These are phyloP conservation scores for Lachnellula subtilissima DNA, from an alignment of 2,329 filamentous ascomycete genomes.

Conservation along the genomic window DNA sequence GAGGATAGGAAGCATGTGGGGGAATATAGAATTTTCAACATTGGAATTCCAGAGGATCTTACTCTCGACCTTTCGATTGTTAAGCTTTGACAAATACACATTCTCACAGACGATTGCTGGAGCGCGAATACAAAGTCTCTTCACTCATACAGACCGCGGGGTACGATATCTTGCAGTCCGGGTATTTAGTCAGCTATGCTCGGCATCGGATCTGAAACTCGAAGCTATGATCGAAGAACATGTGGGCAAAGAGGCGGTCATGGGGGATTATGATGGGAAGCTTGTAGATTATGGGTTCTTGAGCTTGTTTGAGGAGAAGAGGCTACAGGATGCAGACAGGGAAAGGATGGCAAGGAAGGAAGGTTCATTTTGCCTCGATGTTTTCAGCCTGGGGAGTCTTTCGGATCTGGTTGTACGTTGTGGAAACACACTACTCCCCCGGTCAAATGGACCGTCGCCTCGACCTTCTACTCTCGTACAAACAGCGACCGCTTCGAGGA, in stretches of 20 bases:
- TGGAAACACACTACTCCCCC: constrained; percentile 62
- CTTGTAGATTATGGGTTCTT: constrained; percentile 74
- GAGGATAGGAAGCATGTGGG: constrained; percentile 18
- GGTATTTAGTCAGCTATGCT: constrained; percentile 73
- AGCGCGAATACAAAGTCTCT: constrained; percentile 62
- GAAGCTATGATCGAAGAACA: constrained; percentile 66
- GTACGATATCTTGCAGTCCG: constrained; percentile 79
- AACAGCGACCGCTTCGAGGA: constrained; percentile 68
- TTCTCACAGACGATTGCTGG: constrained; percentile 64
- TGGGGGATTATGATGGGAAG: constrained; percentile 70
- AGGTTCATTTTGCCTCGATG: background rate
- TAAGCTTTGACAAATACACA: constrained; percentile 67
- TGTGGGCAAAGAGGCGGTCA: constrained; percentile 56
- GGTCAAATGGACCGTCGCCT: constrained; percentile 46
- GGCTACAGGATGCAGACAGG: constrained; percentile 20
- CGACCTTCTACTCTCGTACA: constrained; percentile 54
- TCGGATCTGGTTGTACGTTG: constrained; percentile 61
- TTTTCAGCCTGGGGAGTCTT: constrained; percentile 37
- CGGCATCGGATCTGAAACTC: constrained; percentile 72
- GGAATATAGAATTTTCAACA: constrained; percentile 34
- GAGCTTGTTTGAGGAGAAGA: constrained; percentile 50
- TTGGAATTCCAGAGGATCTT: constrained; percentile 44
- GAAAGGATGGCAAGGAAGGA: background rate
- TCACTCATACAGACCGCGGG: constrained; percentile 52
- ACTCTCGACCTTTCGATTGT: constrained; percentile 70